Conservation (phyloP, 257 asterid species). For the Gentiana dahurica region DNA sequence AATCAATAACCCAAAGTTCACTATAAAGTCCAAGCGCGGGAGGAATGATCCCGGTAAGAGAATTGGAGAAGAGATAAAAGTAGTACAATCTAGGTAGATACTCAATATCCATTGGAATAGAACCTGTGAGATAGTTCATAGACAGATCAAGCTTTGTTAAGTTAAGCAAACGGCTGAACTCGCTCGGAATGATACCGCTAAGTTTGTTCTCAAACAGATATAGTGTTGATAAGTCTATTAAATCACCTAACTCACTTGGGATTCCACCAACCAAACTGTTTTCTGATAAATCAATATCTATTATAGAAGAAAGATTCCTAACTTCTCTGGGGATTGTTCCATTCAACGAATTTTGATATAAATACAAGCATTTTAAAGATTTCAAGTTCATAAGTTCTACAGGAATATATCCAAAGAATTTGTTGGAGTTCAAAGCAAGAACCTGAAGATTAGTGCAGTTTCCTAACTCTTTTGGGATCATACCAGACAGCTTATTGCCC, state of each 20-base stretch:
- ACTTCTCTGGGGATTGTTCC: constrained; percentile 78
- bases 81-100: constrained; percentile 44
- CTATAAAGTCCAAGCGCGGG: constrained; percentile 61
- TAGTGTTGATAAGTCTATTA: constrained; percentile 39
- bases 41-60: constrained; percentile 62
- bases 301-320: constrained; percentile 53
- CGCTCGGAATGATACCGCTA: constrained; percentile 64
- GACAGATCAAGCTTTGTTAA: constrained; percentile 72
- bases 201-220: constrained; percentile 67
- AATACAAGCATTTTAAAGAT: constrained; percentile 33
- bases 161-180: constrained; percentile 50
- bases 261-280: constrained; percentile 63
- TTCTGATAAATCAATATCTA: constrained; percentile 80
- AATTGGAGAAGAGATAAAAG: constrained; percentile 65
- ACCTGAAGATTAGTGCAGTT: constrained; percentile 50
- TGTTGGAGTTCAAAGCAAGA: constrained; percentile 77
- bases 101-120: constrained; percentile 74
- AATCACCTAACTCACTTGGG: constrained; percentile 45
- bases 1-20: constrained; percentile 77
- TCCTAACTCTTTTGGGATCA: constrained; percentile 67
- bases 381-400: constrained; percentile 45
- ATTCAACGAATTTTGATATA: constrained; percentile 62
- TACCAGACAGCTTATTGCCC: constrained; percentile 68
- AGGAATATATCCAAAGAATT: constrained; percentile 68
- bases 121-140: constrained; percentile 63